Evolutionary conservation across 2,329 filamentous ascomycete species (phyloP), one percentile per base, ranked within the genome.

Genomic region (Aspergillus oerlinghausenensis): DNA sequence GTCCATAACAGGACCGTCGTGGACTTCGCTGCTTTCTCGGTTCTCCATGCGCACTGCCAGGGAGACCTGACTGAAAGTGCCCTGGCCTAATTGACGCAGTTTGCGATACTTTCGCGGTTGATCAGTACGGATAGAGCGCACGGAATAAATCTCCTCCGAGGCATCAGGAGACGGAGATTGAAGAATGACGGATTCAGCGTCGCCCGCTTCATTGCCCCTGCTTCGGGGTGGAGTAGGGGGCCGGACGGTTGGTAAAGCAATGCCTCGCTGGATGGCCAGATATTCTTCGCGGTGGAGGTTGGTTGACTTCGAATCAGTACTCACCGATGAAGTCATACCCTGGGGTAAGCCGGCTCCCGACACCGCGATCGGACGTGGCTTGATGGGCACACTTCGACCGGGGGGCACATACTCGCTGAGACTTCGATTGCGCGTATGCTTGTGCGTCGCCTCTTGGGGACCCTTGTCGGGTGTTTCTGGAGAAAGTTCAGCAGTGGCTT

Each of bases 61-160:
- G 76, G 95, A 88, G 21, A 99, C 94, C 67, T 90, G 90, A 71
- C 92, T 97, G 73, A 99, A 99, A 0, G 94, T 97, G 40, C 94
- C 94, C 66, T 96, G 90, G 4, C 94, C 94, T 5, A 99, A 82
- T 62, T 87, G 79, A 57, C 89, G 88, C 42, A 99, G 76, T 11
- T 88, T 88, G 63, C 89, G 84, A 86, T 94, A 99, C 62, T 85
- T 82, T 55, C 88, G 85, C 21, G 85, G 80, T 70, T 92, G 92
- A 62, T 84, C 77, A 57, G 90, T 85, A 51, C 82, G 79, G 35
- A 88, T 80, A 2, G 84, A 87, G 62, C 77, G 80, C 28, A 90
- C 88, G 66, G 89, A 82, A 68, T 92, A 94, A 60, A 86, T 85
- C 63, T 92, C 87, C 70, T 50, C 71, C 63, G 65, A 58, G 3